These are phyloP conservation scores for Colletotrichum theobromicola DNA, from an alignment of 2,329 filamentous ascomycete genomes.

Conservation along the genomic window DNA sequence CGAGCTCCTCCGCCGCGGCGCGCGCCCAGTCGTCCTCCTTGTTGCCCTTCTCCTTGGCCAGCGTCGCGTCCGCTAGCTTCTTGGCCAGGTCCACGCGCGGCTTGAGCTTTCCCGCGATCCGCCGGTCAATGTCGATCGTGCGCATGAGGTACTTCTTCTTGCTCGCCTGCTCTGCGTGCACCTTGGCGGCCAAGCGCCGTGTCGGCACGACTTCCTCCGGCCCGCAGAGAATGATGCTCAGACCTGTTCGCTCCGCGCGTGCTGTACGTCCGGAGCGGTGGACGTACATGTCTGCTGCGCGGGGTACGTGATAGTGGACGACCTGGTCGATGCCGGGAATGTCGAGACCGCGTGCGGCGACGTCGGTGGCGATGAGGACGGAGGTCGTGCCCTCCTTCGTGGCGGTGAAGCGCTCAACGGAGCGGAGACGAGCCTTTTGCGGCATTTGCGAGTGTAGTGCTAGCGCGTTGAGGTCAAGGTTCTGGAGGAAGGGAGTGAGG, in stretches of 20 bases:
- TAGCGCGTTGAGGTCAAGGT: slow-evolving; percentile 76
- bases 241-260: slow-evolving; percentile 76
- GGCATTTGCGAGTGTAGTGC: slow-evolving; percentile 93
- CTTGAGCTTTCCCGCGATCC: slow-evolving; percentile 77
- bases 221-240: slow-evolving; percentile 86
- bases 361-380: slow-evolving; percentile 90
- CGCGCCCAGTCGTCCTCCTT: slow-evolving; percentile 86
- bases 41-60: slow-evolving; percentile 86
- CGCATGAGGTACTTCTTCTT: slow-evolving; percentile 69
- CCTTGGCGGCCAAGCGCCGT: slow-evolving; percentile 82
- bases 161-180: slow-evolving; percentile 69
- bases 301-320: slow-evolving; percentile 93
- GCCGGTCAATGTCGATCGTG: slow-evolving; percentile 83
- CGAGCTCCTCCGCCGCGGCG: slow-evolving; percentile 86
- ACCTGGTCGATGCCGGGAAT: slow-evolving; percentile 90
- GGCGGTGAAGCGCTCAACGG: slow-evolving; percentile 85
- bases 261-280: slow-evolving; percentile 95
- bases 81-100: slow-evolving; percentile 83
- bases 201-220: slow-evolving; percentile 91
- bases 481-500: slow-evolving; percentile 82
- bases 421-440: slow-evolving; percentile 93
- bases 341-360: slow-evolving; percentile 91
- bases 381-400: slow-evolving; percentile 57
- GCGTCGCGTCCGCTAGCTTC: slow-evolving; percentile 78
- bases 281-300: slow-evolving; percentile 90